phyloP scores from a whole-genome alignment of 495 filamentous ascomycete species.

The Trichoderma erinaceum region DNA sequence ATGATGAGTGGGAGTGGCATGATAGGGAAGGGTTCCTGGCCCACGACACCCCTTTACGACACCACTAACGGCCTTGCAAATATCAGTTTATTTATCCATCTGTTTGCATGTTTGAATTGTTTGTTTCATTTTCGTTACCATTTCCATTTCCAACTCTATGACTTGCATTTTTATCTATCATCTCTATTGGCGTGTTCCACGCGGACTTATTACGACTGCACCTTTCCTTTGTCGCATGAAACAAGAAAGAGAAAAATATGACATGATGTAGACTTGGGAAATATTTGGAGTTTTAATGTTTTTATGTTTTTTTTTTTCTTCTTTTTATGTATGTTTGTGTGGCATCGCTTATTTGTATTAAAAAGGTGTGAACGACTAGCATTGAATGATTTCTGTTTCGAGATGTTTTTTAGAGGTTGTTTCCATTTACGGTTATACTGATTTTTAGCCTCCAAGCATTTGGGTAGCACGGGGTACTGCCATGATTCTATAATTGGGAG shows the following conservation, averaged over 20 bases:
- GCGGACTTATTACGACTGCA: neutral
- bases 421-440: neutral
- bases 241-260: neutral
- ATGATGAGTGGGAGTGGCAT: constrained; percentile 5
- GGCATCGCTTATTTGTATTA: neutral
- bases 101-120: neutral
- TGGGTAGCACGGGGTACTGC: neutral
- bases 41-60: neutral
- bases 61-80: neutral
- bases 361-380: constrained; percentile 5
- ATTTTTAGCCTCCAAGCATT: neutral
- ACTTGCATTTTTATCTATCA: neutral
- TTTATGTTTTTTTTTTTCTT: neutral
- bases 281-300: neutral
- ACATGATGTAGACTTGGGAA: constrained; percentile 7
- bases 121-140: neutral
- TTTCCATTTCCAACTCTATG: neutral
- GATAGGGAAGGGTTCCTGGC: constrained; percentile 3
- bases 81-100: neutral
- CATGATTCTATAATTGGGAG: neutral
- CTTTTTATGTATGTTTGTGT: neutral
- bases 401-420: neutral
- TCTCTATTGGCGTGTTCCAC: neutral
- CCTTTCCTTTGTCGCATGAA: neutral
- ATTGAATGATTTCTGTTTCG: neutral